Base-by-base conservation (phyloP, 2,329 filamentous ascomycete species). In the Sclerotinia subarctica region DNA sequence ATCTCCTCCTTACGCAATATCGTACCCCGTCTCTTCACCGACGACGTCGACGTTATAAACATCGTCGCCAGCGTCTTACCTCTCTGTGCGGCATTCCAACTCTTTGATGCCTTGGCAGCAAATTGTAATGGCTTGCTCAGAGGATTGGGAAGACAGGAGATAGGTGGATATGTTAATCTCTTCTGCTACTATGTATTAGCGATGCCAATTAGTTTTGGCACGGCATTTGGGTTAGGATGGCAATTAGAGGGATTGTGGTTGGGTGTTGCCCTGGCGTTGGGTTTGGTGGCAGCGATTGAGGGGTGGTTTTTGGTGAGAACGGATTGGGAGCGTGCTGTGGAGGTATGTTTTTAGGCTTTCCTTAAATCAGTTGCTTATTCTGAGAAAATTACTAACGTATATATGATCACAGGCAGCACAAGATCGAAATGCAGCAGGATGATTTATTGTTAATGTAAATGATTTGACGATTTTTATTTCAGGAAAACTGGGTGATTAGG, bases 151-250 rank as follows among this genome's bases (percentile, higher is more conserved):
- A 87, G 91, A 68, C 94, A 98, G 79, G 89, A 93, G 71, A 88
- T 98, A 68, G 94, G 94, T 17, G 94, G 94, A 0, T 97, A 94
- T 74, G 89, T 94, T 10, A 96, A 95, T 75, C 80, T 98, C 2
- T 86, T 93, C 62, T 89, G 90, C 29, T 97, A 97, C 80, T 99
- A 98, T 78, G 81, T 86, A 24, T 84, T 98, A 35, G 94, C 92
- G 0, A 83, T 98, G 79, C 94, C 95, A 0, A 86, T 97, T 46
- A 92, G 90, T 51, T 90, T 97, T 72, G 87, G 85, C 5, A 86
- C 90, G 0, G 90, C 89, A 0, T 97, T 98, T 77, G 90, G 88
- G 0, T 80, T 94, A 4, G 83, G 83, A 26, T 96, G 91, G 93
- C 87, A 88, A 58, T 81, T 98, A 49, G 83, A 87, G 67, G 94